A percentile compares a stretch with the other conserved stretches of the same genome.
phyloP scores from a whole-genome alignment of 2,329 filamentous ascomycete species.

The Fusarium sp. region DNA sequence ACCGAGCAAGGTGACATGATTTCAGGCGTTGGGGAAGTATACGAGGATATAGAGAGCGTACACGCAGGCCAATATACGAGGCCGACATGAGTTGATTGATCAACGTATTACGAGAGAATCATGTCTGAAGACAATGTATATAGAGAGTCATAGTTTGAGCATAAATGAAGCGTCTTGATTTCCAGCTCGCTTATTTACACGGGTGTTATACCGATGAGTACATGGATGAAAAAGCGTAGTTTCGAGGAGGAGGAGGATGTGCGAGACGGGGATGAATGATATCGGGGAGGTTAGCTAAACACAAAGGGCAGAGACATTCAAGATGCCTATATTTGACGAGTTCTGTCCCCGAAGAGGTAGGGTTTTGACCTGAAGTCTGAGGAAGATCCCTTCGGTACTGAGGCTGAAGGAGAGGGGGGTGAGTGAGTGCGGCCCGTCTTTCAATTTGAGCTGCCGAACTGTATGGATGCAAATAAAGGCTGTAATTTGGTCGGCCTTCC shows the following conservation, averaged over 20 bases:
- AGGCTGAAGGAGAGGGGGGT: no score
- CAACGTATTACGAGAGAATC: neutral
- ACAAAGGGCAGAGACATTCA: neutral
- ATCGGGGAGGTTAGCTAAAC: neutral
- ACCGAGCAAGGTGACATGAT: constrained; percentile 4
- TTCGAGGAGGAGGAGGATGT: neutral
- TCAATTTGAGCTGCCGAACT: no score
- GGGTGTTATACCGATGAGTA: neutral
- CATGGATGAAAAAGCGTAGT: neutral
- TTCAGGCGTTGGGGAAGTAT: constrained; percentile 16
- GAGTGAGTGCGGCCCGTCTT: no score
- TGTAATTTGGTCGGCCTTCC: no score
- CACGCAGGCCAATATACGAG: constrained; percentile 14
- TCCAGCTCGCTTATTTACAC: neutral
- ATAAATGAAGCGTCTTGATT: neutral
- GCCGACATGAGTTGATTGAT: constrained; percentile 13
- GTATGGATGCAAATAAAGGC: no score
- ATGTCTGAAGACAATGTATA: neutral
- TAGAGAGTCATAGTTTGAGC: neutral
- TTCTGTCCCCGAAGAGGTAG: no score
- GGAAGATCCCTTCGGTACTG: no score
- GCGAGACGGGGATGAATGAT: no score
- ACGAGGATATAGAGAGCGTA: constrained; percentile 10
- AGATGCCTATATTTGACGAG: no score
- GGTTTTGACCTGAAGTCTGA: no score